Conservation (phyloP, 108 stramenopile species). For the Stephanodiscus triporus region DNA sequence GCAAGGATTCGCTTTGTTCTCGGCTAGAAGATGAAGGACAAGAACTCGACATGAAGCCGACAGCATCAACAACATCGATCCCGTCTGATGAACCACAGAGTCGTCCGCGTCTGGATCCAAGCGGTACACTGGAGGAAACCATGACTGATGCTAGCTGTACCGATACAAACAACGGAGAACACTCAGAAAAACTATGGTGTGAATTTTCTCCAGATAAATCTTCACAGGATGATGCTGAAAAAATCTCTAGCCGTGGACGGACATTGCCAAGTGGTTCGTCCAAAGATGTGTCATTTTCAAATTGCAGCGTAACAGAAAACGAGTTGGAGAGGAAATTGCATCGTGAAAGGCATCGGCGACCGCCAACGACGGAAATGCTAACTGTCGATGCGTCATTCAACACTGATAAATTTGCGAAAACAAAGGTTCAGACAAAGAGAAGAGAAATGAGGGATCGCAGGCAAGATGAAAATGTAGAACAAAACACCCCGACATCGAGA, state of each 20-base stretch:
- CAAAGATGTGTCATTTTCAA: constrained; percentile 14
- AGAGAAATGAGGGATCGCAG: constrained; percentile 48
- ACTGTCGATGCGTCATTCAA: constrained; percentile 7
- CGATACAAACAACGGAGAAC: constrained; percentile 11
- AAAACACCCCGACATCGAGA: constrained; percentile 5
- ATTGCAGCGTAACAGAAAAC: constrained; percentile 10
- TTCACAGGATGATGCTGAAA: constrained; percentile 4
- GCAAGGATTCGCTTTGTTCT: not conserved
- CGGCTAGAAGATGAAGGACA: not conserved
- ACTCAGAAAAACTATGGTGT: constrained; percentile 16
- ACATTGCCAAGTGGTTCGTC: constrained; percentile 6
- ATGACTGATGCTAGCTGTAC: constrained; percentile 4
- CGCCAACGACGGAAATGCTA: constrained; percentile 6
- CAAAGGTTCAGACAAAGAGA: constrained; percentile 53
- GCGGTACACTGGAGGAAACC: constrained; percentile 2
- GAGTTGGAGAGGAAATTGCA: constrained; percentile 7
- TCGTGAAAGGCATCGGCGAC: constrained; percentile 4
- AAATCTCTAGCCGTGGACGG: not conserved
- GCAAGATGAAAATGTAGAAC: constrained; percentile 45
- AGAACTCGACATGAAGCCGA: not conserved
- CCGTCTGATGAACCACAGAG: constrained; percentile 27
- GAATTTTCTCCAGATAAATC: constrained; percentile 4
- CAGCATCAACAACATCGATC: not conserved
- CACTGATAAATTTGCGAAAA: constrained; percentile 34
- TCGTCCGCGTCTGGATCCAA: not conserved